These are phyloP conservation scores for Pseudogymnoascus verrucosus DNA, from an alignment of 2,329 filamentous ascomycete genomes.

Conservation along the genomic window DNA sequence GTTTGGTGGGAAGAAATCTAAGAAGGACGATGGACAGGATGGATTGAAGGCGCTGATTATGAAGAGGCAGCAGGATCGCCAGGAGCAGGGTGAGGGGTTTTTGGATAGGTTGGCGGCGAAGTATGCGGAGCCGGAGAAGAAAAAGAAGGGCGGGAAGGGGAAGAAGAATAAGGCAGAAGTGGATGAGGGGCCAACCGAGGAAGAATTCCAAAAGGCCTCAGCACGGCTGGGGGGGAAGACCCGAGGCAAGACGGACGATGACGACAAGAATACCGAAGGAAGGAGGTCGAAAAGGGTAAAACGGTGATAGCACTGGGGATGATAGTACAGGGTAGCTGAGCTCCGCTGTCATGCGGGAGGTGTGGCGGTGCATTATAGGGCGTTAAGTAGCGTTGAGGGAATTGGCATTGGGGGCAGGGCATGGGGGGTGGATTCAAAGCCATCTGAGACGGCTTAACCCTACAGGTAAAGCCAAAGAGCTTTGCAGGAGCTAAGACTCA, in stretches of 20 bases:
- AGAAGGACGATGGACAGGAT: conserved; percentile 37
- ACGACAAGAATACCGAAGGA: background rate
- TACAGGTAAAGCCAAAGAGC: background rate
- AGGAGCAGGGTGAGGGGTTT: conserved; percentile 42
- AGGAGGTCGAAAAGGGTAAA: background rate
- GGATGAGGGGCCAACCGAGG: conserved; percentile 47
- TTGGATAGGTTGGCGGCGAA: conserved; percentile 70
- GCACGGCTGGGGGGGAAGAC: conserved; percentile 34
- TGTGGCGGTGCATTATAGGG: background rate
- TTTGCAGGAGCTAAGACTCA: background rate
- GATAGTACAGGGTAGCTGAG: background rate
- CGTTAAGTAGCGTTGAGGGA: background rate
- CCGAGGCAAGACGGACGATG: background rate
- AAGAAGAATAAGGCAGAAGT: conserved; percentile 58
- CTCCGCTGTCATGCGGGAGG: background rate
- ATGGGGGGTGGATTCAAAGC: background rate
- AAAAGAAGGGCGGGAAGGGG: conserved; percentile 39
- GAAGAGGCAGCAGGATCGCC: conserved; percentile 56
- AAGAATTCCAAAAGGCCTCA: conserved; percentile 51
- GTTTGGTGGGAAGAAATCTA: conserved; percentile 41
- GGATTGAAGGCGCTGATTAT: conserved; percentile 68
- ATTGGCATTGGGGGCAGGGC: background rate
- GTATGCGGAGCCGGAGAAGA: conserved; percentile 43
- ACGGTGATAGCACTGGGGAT: background rate
- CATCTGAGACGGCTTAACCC: background rate